phyloP scores from a whole-genome alignment of 2,329 filamentous ascomycete species.

The Metarhizium guizhouense region DNA sequence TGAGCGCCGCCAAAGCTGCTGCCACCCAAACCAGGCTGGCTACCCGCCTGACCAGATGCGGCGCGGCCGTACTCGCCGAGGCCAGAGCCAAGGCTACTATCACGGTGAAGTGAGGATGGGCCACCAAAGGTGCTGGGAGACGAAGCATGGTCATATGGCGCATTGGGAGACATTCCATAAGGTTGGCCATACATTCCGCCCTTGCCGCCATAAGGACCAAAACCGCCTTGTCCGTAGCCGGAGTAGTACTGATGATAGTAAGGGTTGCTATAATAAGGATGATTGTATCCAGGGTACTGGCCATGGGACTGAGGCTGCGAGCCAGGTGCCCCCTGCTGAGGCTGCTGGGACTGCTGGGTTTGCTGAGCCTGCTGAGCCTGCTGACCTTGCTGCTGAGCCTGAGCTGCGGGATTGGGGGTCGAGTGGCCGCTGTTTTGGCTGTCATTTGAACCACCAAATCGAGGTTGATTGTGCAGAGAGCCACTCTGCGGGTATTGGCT shows the following conservation, averaged over 20 bases:
- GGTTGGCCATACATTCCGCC: slow-evolving; percentile 45
- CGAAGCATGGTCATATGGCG: slow-evolving; percentile 46
- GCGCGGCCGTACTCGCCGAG: slow-evolving; percentile 47
- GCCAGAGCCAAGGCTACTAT: slow-evolving; percentile 39
- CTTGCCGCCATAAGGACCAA: slow-evolving; percentile 45
- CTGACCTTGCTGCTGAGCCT: slow-evolving; percentile 37
- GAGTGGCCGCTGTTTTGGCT: slow-evolving; percentile 81
- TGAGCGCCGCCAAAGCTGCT: slow-evolving; percentile 45
- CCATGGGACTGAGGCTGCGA: slow-evolving; percentile 36
- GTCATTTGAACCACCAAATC: slow-evolving; percentile 54
- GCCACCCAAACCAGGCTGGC: slow-evolving; percentile 40
- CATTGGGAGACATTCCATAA: slow-evolving; percentile 47
- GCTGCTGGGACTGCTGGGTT: slow-evolving; percentile 34
- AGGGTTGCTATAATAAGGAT: slow-evolving; percentile 53
- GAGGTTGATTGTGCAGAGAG: slow-evolving; percentile 41
- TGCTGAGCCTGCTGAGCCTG: slow-evolving; percentile 32
- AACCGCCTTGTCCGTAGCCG: slow-evolving; percentile 43
- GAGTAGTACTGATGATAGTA: slow-evolving; percentile 56
- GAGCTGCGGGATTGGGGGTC: slow-evolving; percentile 71
- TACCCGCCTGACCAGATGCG: slow-evolving; percentile 38
- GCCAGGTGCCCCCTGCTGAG: slow-evolving; percentile 27
- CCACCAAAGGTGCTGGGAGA: slow-evolving; percentile 44
- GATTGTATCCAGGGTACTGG: slow-evolving; percentile 44
- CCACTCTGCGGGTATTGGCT: slow-evolving; percentile 69
- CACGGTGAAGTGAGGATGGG: slow-evolving; percentile 44